Percentiles rank a stretch among this genome's conserved stretches.
Conservation (phyloP, 1,284 basidiomycete genomes). For the Lignosus rhinocerotis region DNA sequence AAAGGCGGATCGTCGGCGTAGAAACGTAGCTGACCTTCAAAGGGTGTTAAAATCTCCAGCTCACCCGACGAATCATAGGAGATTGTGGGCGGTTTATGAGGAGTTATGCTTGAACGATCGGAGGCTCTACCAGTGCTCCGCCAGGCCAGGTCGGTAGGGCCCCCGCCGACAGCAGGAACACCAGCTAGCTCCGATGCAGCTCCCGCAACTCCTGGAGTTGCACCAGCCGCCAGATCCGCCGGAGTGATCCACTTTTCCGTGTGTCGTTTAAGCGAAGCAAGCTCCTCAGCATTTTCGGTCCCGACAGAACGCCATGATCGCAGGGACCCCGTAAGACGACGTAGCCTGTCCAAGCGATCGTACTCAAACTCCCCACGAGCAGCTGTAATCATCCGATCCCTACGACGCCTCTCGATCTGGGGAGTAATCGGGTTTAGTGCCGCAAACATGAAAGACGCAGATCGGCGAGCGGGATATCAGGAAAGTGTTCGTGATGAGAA, state of each 20-base stretch:
- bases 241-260: background rate
- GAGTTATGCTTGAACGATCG: background rate
- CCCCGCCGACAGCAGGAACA: background rate
- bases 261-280: background rate
- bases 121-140: background rate
- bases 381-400: slow-evolving; percentile 43
- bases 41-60: background rate
- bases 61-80: background rate
- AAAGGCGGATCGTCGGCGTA: no score
- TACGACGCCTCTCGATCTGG: slow-evolving; percentile 45
- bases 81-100: background rate
- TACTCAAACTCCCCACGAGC: slow-evolving; percentile 57
- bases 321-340: slow-evolving; percentile 39
- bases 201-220: background rate
- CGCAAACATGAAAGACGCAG: no score
- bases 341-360: slow-evolving; percentile 50
- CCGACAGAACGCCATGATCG: slow-evolving; percentile 34
- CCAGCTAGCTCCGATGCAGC: background rate
- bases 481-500: no score
- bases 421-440: no score
- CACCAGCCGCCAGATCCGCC: background rate
- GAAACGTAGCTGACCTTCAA: background rate
- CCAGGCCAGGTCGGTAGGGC: background rate
- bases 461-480: no score
- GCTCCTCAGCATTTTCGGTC: slow-evolving; percentile 3